Conservation (phyloP, 1,284 basidiomycete genomes). For the Trichosporon coremiiforme region DNA sequence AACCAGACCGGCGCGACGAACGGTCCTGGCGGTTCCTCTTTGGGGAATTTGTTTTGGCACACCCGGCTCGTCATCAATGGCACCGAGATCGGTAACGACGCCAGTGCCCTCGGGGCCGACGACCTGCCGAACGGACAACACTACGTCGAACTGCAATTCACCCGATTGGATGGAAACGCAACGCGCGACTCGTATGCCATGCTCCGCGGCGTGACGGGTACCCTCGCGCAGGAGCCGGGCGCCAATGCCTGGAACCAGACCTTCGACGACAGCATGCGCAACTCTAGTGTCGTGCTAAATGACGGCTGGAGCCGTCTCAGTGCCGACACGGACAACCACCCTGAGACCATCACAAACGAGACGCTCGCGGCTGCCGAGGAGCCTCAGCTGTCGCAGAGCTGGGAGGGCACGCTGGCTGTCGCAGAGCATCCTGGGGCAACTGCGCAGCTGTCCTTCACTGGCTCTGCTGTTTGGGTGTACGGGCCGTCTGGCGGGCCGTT, state of each 20-base stretch:
- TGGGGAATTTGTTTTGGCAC: background rate
- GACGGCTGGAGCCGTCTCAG: conserved; percentile 51
- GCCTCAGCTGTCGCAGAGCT: conserved; percentile 26
- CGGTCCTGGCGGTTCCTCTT: background rate
- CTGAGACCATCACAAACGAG: conserved; percentile 28
- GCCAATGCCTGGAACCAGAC: conserved; percentile 34
- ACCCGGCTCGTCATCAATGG: conserved; percentile 10
- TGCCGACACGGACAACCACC: conserved; percentile 25
- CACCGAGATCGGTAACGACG: background rate
- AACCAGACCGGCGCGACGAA: background rate
- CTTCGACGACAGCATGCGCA: conserved; percentile 48
- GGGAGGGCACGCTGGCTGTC: conserved; percentile 37
- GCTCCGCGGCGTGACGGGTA: conserved; percentile 34
- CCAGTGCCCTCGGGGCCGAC: background rate
- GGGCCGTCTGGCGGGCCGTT: conserved; percentile 39
- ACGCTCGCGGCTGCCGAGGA: conserved; percentile 16
- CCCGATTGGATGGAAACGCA: conserved; percentile 16
- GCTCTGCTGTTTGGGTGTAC: conserved; percentile 41
- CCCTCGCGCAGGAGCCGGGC: conserved; percentile 26
- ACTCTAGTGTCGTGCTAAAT: conserved; percentile 36
- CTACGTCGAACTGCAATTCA: conserved; percentile 5
- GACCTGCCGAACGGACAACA: background rate
- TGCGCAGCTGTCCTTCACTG: conserved; percentile 32
- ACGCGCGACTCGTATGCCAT: conserved; percentile 29
- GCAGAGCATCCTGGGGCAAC: conserved; percentile 38